Evolutionary conservation across 1,139 yeast species (phyloP).

Genomic region (Diutina catenulata): DNA sequence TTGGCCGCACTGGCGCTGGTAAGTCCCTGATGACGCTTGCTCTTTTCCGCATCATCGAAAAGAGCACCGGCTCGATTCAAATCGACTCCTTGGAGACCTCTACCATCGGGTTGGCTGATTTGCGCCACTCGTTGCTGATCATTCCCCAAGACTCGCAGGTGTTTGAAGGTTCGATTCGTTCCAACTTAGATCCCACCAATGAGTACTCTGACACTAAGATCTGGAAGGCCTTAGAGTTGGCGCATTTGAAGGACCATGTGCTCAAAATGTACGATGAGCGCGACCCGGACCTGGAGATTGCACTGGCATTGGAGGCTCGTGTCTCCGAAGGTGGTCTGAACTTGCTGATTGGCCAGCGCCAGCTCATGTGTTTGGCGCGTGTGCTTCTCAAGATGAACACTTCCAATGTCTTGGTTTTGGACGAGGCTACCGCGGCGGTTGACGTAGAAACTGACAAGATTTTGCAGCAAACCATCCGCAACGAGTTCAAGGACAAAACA

Average conservation of each 20-base stretch:
- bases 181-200: constrained; percentile 79
- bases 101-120: constrained; percentile 66
- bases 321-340: constrained; percentile 80
- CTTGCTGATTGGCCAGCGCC: constrained; percentile 85
- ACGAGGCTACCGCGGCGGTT: constrained; percentile 97
- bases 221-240: constrained; percentile 76
- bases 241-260: constrained; percentile 75
- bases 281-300: constrained; percentile 15
- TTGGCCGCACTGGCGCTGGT: constrained; percentile 96
- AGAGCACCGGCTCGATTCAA: constrained; percentile 54
- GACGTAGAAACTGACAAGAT: constrained; percentile 90
- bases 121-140: constrained; percentile 76
- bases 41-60: constrained; percentile 80
- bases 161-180: constrained; percentile 81
- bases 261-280: constrained; percentile 38
- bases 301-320: constrained; percentile 46
- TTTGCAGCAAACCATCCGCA: constrained; percentile 77
- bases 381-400: constrained; percentile 56
- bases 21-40: constrained; percentile 87
- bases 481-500: constrained; percentile 77
- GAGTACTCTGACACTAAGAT: constrained; percentile 61
- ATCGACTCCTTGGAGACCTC: constrained; percentile 67
- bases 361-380: constrained; percentile 81
- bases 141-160: constrained; percentile 98
- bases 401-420: constrained; percentile 69